These are phyloP conservation scores for Mycocentrospora acerina DNA, from an alignment of 2,329 filamentous ascomycete species.

Conservation along the genomic window DNA sequence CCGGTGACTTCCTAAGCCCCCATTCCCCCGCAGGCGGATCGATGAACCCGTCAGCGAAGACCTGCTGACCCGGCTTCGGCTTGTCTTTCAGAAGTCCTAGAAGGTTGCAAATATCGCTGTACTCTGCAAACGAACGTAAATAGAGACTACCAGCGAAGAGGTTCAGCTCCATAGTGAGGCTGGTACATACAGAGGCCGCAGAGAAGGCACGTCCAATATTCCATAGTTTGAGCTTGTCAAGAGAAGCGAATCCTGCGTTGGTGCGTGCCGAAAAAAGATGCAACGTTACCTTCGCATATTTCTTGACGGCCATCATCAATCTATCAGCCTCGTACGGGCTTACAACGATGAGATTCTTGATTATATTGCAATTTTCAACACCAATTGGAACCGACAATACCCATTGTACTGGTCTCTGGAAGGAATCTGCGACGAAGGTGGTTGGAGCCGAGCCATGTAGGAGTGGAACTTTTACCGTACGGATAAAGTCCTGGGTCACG, in stretches of 20 bases:
- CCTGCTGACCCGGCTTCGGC: conserved; percentile 3
- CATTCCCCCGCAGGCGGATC: conserved; percentile 22
- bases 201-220: conserved; percentile 29
- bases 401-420: conserved; percentile 58
- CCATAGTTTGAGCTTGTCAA: conserved; percentile 53
- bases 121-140: conserved; percentile 57
- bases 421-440: conserved; percentile 45
- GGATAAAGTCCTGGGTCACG: conserved; percentile 55
- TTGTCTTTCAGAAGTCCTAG: conserved; percentile 51
- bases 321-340: conserved; percentile 63
- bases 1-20: conserved; percentile 41
- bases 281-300: conserved; percentile 43
- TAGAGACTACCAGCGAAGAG: conserved; percentile 71
- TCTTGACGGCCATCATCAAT: conserved; percentile 47
- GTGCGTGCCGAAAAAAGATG: conserved; percentile 57
- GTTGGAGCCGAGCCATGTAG: no score
- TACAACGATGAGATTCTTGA: conserved; percentile 52
- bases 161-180: conserved; percentile 55
- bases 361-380: conserved; percentile 30
- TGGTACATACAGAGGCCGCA: conserved; percentile 13
- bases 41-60: conserved; percentile 33
- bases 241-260: conserved; percentile 32
- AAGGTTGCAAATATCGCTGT: conserved; percentile 53
- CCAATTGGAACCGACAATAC: conserved; percentile 48
- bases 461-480: conserved; percentile 43